phyloP scores from a whole-genome alignment of 2,329 filamentous ascomycete genomes.

The Seiridium unicorne region DNA sequence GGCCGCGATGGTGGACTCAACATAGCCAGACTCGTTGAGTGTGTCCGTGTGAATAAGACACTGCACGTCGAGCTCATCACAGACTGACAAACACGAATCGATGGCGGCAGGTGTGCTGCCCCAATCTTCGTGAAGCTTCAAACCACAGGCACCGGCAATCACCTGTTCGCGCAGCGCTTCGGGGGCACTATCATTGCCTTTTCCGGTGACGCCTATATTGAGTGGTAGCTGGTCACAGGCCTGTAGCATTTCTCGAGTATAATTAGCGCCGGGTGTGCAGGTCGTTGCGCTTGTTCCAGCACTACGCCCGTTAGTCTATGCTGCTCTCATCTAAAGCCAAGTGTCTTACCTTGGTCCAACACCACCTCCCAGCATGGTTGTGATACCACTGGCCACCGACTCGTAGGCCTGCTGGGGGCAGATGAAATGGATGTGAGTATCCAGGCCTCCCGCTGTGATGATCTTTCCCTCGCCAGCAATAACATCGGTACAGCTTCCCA shows the following conservation, averaged over 20 bases:
- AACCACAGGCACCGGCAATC: constrained; percentile 78
- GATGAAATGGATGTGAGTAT: constrained; percentile 91
- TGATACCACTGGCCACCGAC: constrained; percentile 80
- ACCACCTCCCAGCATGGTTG: constrained; percentile 86
- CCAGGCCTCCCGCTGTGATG: constrained; percentile 84
- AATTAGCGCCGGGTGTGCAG: constrained; percentile 81
- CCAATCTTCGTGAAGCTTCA: constrained; percentile 98
- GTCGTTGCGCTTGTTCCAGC: constrained; percentile 91
- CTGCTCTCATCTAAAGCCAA: not conserved
- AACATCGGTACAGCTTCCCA: constrained; percentile 88
- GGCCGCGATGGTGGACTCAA: constrained; percentile 83
- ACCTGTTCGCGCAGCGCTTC: constrained; percentile 75
- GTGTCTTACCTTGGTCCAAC: constrained; percentile 74
- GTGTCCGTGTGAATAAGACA: constrained; percentile 95
- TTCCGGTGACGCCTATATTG: constrained; percentile 88
- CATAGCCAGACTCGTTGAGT: constrained; percentile 95
- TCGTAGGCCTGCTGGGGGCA: constrained; percentile 90
- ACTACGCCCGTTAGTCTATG: constrained; percentile 40
- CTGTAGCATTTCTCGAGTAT: constrained; percentile 87
- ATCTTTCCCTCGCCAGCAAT: constrained; percentile 90
- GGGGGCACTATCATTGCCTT: constrained; percentile 81
- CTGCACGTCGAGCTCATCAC: constrained; percentile 89
- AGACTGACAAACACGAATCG: constrained; percentile 80
- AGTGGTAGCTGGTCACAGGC: constrained; percentile 78
- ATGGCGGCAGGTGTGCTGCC: constrained; percentile 88